Conservation (phyloP, 306 rosid species). For the Sesbania bispinosa region DNA sequence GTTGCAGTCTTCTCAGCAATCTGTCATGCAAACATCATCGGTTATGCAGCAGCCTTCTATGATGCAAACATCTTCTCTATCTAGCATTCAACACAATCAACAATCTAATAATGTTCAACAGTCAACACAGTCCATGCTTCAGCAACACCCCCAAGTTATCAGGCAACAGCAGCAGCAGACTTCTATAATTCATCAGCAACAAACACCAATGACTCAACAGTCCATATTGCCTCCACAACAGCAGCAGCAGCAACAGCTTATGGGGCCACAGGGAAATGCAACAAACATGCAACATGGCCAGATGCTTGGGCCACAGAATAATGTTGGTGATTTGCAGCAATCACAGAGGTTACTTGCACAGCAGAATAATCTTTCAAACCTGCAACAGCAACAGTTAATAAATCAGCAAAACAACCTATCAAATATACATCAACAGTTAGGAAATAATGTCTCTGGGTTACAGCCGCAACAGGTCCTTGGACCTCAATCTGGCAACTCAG, state of each 20-base stretch:
- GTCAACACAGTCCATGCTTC: constrained; percentile 72
- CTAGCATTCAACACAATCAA: constrained; percentile 76
- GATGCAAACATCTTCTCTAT: constrained; percentile 54
- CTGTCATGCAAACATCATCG: constrained; percentile 68
- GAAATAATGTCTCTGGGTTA: constrained; percentile 67
- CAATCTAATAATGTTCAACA: constrained; percentile 71
- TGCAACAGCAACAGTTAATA: constrained; percentile 76
- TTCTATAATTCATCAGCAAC: constrained; percentile 67
- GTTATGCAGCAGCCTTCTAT: constrained; percentile 65
- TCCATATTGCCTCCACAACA: constrained; percentile 63
- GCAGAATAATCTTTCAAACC: constrained; percentile 71
- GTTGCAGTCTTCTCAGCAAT: constrained; percentile 83
- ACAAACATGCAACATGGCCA: constrained; percentile 66
- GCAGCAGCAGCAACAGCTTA: constrained; percentile 54
- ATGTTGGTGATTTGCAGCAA: constrained; percentile 84
- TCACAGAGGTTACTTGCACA: constrained; percentile 72
- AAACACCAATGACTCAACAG: constrained; percentile 63
- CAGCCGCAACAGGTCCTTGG: constrained; percentile 67
- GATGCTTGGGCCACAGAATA: constrained; percentile 63
- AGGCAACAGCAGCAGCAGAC: constrained; percentile 83
- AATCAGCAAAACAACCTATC: constrained; percentile 78
- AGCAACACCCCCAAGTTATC: constrained; percentile 84
- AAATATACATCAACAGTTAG: constrained; percentile 84
- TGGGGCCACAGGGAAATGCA: constrained; percentile 70
- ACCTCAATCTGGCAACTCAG: constrained; percentile 71